Conservation (phyloP, 768 basidiomycete species). For the Sarcomyxa edulis region DNA sequence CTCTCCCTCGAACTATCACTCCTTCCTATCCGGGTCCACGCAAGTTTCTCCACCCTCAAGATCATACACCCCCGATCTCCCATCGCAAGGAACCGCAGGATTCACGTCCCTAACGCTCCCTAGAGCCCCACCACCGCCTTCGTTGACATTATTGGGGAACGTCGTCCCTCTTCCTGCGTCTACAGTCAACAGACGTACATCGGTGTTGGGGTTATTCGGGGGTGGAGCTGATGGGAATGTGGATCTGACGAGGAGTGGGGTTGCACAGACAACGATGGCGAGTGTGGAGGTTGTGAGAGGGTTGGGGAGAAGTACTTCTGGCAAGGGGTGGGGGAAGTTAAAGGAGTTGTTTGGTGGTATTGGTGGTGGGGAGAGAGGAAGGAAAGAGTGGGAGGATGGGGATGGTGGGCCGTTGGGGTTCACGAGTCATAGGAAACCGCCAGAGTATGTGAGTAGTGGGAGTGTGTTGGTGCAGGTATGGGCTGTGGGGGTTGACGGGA, state of each 20-base stretch:
- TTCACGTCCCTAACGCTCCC: slow-evolving; percentile 52
- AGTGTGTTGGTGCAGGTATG: slow-evolving; percentile 84
- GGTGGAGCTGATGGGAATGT: slow-evolving; percentile 43
- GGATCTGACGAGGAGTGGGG: slow-evolving; percentile 70
- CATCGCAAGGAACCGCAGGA: slow-evolving; percentile 54
- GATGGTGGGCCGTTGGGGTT: slow-evolving; percentile 46
- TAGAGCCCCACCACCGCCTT: slow-evolving; percentile 35
- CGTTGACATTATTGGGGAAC: slow-evolving; percentile 14
- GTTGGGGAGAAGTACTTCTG: slow-evolving; percentile 19
- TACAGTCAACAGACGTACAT: not conserved
- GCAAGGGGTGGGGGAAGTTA: slow-evolving; percentile 7
- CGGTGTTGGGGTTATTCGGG: slow-evolving; percentile 14
- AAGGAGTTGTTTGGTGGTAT: slow-evolving; percentile 7
- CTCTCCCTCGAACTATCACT: no score
- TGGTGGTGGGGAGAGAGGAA: slow-evolving; percentile 14
- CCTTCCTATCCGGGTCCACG: no score
- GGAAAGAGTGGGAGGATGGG: slow-evolving; percentile 10
- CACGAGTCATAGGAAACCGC: slow-evolving; percentile 68
- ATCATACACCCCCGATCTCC: slow-evolving; percentile 24
- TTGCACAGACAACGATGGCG: slow-evolving; percentile 87
- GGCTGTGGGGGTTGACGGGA: slow-evolving; percentile 77
- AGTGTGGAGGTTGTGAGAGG: slow-evolving; percentile 76
- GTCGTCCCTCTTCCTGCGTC: slow-evolving; percentile 6
- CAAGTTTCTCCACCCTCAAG: not conserved
- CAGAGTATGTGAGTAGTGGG: slow-evolving; percentile 60